Evolutionary conservation across 371 early-diverging fungal genomes (phyloP), one percentile per base, ranked within the genome.

Genomic region (Mucor irregularis): DNA sequence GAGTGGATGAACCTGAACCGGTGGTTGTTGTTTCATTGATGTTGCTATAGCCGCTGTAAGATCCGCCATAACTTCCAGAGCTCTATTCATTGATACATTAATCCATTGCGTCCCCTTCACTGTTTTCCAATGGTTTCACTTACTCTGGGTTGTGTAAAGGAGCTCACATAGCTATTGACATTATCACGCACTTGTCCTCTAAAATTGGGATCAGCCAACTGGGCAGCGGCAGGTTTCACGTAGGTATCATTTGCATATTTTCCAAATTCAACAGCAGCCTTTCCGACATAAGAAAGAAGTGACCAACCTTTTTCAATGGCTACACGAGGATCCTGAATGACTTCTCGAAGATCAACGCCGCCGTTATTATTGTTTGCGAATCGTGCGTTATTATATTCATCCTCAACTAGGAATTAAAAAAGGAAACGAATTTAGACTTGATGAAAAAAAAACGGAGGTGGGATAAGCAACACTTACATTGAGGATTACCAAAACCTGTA

Each of bases 201-300:
- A 46, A 96, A 86, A 47, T 92, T 86, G 7, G 94, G 95, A 67
- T 96, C 95, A n/a, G 88, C 84, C 19, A 93, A 80, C 16, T 89
- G 90, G n/a, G 85, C 81, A 17, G 91, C 74, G 1, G 92, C 87
- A n/a, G 95, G 95, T 57, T 86, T 85, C 47, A 95, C 89, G 52
- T 92, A 90, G 49, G 78, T 81, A 56, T 91, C 91, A 53, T 85
- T 89, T 44, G 92, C 80, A 39, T 87, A 69, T 40, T 86, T 84
- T 19, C 92, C 91, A 3, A 92, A 89, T 40, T 88, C 84, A 2
- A 75, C 75, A 39, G 87, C 85, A 6, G 80, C 81, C 34, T 77
- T 77, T 24, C 78, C 81, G 13, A 80, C 68, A 45, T 49, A 60
- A 2, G 90, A 82, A 31, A 95, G 73, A 49, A 93, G 71, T 11